These are phyloP conservation scores for Leccinellum albellum DNA, from an alignment of 768 basidiomycete species.

Conservation along the genomic window DNA sequence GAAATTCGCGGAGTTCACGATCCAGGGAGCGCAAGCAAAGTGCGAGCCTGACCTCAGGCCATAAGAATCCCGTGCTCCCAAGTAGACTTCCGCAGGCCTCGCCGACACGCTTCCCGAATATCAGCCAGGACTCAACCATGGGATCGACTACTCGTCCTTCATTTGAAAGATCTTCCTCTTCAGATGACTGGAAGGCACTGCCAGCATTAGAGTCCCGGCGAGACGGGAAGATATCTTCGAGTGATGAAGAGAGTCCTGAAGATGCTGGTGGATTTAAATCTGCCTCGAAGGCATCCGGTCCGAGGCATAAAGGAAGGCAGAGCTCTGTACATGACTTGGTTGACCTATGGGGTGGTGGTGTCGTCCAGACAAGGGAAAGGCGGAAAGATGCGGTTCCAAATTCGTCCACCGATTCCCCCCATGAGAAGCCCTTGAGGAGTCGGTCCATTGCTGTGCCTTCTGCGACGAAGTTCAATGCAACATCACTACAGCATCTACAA, in stretches of 20 bases:
- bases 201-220: conserved; percentile 25
- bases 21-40: conserved; percentile 34
- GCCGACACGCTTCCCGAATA: conserved; percentile 8
- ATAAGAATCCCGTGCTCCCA: conserved; percentile 5
- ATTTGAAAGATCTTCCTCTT: conserved; percentile 26
- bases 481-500: conserved; percentile 26
- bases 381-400: conserved; percentile 24
- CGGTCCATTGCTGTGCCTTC: conserved; percentile 18
- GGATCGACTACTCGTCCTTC: conserved; percentile 9
- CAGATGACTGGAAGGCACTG: conserved; percentile 50
- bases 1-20: conserved; percentile 24
- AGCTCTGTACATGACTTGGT: conserved; percentile 83
- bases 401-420: conserved; percentile 15
- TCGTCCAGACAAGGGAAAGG: conserved; percentile 42
- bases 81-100: conserved; percentile 3
- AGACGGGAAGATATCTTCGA: conserved; percentile 42
- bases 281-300: conserved; percentile 23
- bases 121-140: conserved; percentile 5
- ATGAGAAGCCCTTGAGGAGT: conserved; percentile 21
- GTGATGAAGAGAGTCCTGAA: conserved; percentile 55
- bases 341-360: conserved; percentile 68
- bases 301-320: conserved; percentile 51
- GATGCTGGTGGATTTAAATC: conserved; percentile 35
- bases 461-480: conserved; percentile 17
- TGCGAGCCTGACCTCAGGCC: conserved; percentile 5